Conservation (phyloP, 768 basidiomycete genomes). For the Lactarius sanguifluus region DNA sequence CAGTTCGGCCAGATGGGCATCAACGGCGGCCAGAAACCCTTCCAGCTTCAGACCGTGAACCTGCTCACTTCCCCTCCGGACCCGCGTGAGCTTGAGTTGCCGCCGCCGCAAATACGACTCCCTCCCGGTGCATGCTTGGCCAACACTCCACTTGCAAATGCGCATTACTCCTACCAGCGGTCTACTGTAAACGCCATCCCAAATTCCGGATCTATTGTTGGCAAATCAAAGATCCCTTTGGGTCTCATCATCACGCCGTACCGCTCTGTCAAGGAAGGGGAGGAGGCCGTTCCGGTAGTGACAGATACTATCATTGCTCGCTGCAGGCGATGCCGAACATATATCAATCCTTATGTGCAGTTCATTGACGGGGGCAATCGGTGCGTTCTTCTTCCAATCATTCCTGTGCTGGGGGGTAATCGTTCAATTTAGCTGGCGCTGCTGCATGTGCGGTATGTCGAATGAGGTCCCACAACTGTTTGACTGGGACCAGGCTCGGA, state of each 20-base stretch:
- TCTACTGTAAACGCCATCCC: slow-evolving; percentile 49
- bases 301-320: slow-evolving; percentile 54
- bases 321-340: slow-evolving; percentile 53
- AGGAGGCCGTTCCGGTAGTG: slow-evolving; percentile 49
- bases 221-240: slow-evolving; percentile 52
- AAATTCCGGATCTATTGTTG: slow-evolving; percentile 25
- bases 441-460: slow-evolving; percentile 97
- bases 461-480: slow-evolving; percentile 98
- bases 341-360: slow-evolving; percentile 55
- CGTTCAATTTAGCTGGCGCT: slow-evolving; percentile 75
- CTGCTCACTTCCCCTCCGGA: slow-evolving; percentile 92
- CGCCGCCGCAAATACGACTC: slow-evolving; percentile 87
- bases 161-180: slow-evolving; percentile 90
- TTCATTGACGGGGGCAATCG: slow-evolving; percentile 96
- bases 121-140: slow-evolving; percentile 84
- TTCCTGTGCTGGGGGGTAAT: slow-evolving; percentile 7
- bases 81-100: slow-evolving; percentile 74
- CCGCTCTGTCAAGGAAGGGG: slow-evolving; percentile 47
- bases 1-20: slow-evolving; percentile 92
- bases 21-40: slow-evolving; percentile 53
- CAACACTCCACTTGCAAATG: slow-evolving; percentile 74
- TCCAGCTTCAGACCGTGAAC: slow-evolving; percentile 84
- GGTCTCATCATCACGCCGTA: slow-evolving; percentile 52
- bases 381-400: slow-evolving; percentile 39
- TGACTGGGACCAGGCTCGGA: slow-evolving; percentile 94